Conservation (phyloP, 2,329 filamentous ascomycete genomes). For the Fusarium domesticum region DNA sequence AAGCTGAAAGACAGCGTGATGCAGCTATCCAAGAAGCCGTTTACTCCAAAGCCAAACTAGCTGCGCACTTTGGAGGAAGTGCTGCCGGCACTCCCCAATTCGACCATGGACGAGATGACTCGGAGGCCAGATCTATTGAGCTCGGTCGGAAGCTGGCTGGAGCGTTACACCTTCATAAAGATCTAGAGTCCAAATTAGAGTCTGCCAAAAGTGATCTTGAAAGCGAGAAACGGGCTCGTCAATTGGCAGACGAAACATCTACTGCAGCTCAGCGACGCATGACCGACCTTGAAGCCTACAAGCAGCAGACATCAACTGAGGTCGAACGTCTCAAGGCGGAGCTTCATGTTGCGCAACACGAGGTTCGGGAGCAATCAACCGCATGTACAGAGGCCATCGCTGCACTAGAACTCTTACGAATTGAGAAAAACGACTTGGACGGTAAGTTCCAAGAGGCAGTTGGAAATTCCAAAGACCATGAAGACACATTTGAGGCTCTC, state of each 20-base stretch:
- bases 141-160: conserved; percentile 80
- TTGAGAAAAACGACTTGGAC: conserved; percentile 81
- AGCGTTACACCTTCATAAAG: conserved; percentile 73
- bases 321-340: conserved; percentile 82
- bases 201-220: conserved; percentile 67
- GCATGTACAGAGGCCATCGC: conserved; percentile 72
- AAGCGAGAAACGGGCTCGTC: conserved; percentile 75
- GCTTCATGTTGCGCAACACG: conserved; percentile 73
- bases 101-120: conserved; percentile 60
- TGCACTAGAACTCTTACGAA: conserved; percentile 67
- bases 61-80: conserved; percentile 68
- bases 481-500: conserved; percentile 69
- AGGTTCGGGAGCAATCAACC: conserved; percentile 78
- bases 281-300: conserved; percentile 77
- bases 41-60: conserved; percentile 89
- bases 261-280: conserved; percentile 80
- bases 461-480: conserved; percentile 66
- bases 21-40: conserved; percentile 91
- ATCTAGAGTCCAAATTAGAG: conserved; percentile 75
- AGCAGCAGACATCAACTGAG: conserved; percentile 79
- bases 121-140: conserved; percentile 57
- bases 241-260: conserved; percentile 84
- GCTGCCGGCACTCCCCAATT: conserved; percentile 58
- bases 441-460: conserved; percentile 65
- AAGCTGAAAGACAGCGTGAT: conserved; percentile 92